Percentiles rank a stretch among this genome's conserved stretches.
Evolutionary conservation across 169 alveolate species (phyloP).

Genomic region (Perkinsus marinus): DNA sequence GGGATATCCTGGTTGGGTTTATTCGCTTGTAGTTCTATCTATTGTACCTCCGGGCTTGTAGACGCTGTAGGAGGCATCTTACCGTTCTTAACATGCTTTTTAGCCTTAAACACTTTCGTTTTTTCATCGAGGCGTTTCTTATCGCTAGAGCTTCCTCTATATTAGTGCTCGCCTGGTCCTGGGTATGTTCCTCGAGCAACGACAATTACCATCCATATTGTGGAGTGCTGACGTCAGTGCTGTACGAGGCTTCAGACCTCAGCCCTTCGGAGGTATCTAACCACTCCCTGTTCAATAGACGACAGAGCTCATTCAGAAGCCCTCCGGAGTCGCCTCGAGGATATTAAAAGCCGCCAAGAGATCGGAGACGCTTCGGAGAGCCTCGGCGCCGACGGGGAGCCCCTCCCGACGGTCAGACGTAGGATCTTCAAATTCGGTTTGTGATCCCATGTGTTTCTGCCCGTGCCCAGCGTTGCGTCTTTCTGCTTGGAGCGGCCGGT

Average conservation of each 20-base stretch:
- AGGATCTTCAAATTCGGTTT: not conserved
- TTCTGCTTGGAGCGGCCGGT: no score
- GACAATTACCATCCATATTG: not conserved
- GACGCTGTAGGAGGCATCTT: not conserved
- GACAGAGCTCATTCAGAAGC: not conserved
- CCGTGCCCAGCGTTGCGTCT: no score
- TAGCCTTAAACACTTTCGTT: no score
- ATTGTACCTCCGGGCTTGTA: not conserved
- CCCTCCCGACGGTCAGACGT: not conserved
- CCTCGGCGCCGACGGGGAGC: not conserved
- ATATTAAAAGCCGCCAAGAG: not conserved
- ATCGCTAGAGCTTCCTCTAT: not conserved
- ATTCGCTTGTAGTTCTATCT: no score
- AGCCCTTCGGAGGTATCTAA: not conserved
- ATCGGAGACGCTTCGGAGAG: not conserved
- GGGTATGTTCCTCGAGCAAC: not conserved
- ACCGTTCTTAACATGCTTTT: not conserved
- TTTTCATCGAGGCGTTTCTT: not conserved
- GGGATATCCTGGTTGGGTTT: no score
- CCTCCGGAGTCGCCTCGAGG: not conserved
- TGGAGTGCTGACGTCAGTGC: not conserved
- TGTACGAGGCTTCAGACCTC: not conserved
- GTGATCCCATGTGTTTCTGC: not conserved
- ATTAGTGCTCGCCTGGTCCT: not conserved
- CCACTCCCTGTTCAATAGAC: not conserved